Percentiles rank a stretch among this genome's conserved stretches.
These are phyloP conservation scores for Syzygium aromaticum DNA, from an alignment of 345 rosid genomes.

Conservation along the genomic window DNA sequence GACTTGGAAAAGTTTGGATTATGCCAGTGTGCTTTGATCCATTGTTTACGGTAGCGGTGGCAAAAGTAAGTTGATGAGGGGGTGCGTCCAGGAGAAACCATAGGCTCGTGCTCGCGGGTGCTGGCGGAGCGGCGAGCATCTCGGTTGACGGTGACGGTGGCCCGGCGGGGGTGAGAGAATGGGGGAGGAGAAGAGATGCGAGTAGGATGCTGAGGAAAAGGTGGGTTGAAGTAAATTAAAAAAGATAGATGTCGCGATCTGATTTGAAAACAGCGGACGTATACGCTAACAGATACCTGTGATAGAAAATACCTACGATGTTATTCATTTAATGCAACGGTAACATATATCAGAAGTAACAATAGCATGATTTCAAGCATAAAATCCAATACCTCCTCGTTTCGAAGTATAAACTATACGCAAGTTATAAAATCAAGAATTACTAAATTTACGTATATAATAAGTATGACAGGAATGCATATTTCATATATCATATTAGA, in stretches of 20 bases:
- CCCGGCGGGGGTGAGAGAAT: background rate
- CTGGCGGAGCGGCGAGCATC: background rate
- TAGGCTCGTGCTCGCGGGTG: background rate
- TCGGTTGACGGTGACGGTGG: background rate
- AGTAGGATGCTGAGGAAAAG: background rate
- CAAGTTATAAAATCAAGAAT: background rate
- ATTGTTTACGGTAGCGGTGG: background rate
- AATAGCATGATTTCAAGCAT: background rate
- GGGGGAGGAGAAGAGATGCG: background rate
- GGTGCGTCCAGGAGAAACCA: background rate
- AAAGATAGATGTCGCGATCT: fast-evolving
- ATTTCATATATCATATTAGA: background rate
- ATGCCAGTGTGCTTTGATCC: background rate
- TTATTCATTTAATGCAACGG: background rate
- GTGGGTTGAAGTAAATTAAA: background rate
- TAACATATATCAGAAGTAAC: fast-evolving
- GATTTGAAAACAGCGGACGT: fast-evolving
- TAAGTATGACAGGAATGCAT: background rate
- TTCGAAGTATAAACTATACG: background rate
- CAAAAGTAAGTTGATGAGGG: background rate
- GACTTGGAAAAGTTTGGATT: background rate
- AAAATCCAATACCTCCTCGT: background rate
- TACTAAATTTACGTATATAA: background rate
- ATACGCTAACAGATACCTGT: fast-evolving
- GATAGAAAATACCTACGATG: fast-evolving